Base-by-base conservation (phyloP, 495 filamentous ascomycete species). In the Podospora sp. region DNA sequence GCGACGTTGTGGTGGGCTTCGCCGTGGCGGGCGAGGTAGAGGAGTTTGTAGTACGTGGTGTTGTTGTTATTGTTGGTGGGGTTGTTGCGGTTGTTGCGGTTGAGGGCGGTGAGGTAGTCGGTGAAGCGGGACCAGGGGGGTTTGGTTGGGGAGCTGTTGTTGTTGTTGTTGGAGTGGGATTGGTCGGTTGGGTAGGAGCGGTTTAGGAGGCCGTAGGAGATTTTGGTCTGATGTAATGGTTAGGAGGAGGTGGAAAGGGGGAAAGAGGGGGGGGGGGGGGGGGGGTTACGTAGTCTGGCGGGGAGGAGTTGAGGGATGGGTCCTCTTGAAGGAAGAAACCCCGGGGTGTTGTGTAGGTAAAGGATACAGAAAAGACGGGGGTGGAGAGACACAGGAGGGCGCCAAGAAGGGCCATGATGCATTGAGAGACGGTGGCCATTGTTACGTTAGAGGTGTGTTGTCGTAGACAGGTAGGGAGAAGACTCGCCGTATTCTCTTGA, bases 281-380 rank as follows among this genome's bases (percentile, higher is more conserved):
- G 53, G 8, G 6, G 25, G 3, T 57, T 60, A 64, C 46, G n/a
- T 53, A 65, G 62, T 21, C 21, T 24, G 50, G 62, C 22, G 62
- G 62, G 6, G 6, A 11, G 1, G 62, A 1, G 50, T 65, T 65
- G 27, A 65, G 56, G 0, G 0, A 1, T 12, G 50, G 51, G 50
- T 65, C 27, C 18, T 65, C 62, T 33, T 65, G 62, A 1, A 57
- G 12, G 62, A 65, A 65, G 27, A 53, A 29, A 2, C 62, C 62
- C 27, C 8, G 40, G 2, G 1, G 25, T 9, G 3, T 33, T 6
- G 25, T 53, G 62, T 64, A 64, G n/a, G 11, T n/a, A 24, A 64
- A 64, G 1, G 60, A 62, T 21, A 33, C n/a, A 14, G 53, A n/a
- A n/a, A n/a, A n/a, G n/a, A n/a, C n/a, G n/a, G n/a, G n/a, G n/a